These are phyloP conservation scores for Apiospora hydei DNA, from an alignment of 2,329 filamentous ascomycete genomes.

Conservation along the genomic window DNA sequence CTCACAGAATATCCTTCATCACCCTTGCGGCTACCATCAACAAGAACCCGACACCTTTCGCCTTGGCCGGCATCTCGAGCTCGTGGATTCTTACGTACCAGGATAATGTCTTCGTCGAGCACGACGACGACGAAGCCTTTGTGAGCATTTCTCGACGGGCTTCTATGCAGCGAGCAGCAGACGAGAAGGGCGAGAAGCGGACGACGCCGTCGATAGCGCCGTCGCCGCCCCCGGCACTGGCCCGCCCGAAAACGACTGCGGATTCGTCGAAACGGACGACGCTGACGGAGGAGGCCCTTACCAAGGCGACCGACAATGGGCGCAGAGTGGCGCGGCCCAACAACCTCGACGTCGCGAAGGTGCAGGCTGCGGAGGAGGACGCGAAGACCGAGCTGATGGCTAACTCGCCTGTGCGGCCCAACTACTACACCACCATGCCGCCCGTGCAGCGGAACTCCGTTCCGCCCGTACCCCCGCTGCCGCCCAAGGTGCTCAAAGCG, in stretches of 20 bases:
- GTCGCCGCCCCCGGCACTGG: neutral
- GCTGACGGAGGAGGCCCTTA: neutral
- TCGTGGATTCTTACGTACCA: constrained; percentile 36
- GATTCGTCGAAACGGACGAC: neutral
- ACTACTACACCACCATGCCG: constrained; percentile 22
- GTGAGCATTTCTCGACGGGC: constrained; percentile 36
- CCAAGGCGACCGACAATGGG: neutral
- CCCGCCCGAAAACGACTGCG: neutral
- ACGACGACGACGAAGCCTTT: neutral
- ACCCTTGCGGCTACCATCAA: constrained; percentile 42
- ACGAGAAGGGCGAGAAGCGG: constrained; percentile 34
- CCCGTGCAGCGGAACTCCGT: constrained; percentile 12
- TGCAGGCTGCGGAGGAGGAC: constrained; percentile 23
- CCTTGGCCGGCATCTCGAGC: constrained; percentile 37
- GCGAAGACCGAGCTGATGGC: constrained; percentile 32
- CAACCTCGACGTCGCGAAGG: neutral
- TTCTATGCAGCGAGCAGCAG: constrained; percentile 16
- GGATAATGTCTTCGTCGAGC: constrained; percentile 31
- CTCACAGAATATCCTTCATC: constrained; percentile 38
- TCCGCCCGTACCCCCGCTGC: constrained; percentile 27
- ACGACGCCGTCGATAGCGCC: constrained; percentile 22
- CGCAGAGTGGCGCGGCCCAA: neutral
- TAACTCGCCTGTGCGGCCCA: constrained; percentile 31
- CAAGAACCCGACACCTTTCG: constrained; percentile 39
- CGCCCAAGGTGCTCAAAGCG: constrained; percentile 19